Conservation (phyloP, 805 yeast genomes). For the Pichia californica region DNA sequence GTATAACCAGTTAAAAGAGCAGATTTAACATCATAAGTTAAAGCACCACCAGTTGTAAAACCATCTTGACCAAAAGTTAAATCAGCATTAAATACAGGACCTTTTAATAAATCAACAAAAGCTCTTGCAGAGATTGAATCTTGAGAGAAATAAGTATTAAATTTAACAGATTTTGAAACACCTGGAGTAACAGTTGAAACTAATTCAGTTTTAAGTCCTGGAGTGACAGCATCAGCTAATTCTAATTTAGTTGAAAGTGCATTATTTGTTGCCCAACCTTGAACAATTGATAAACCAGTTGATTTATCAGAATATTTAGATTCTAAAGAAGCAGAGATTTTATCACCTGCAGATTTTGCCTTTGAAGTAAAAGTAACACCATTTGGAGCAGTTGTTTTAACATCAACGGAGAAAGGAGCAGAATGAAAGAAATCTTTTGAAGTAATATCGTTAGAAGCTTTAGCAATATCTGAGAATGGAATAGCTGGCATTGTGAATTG, state of each 20-base stretch:
- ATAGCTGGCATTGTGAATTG: slow-evolving; percentile 79
- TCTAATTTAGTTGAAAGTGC: slow-evolving; percentile 89
- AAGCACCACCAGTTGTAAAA: slow-evolving; percentile 93
- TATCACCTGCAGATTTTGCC: slow-evolving; percentile 71
- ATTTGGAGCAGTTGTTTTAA: slow-evolving; percentile 91
- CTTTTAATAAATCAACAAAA: slow-evolving; percentile 90
- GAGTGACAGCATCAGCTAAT: slow-evolving; percentile 84
- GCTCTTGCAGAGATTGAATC: slow-evolving; percentile 91
- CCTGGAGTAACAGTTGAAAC: slow-evolving; percentile 86
- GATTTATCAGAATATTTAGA: slow-evolving; percentile 90
- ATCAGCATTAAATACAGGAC: slow-evolving; percentile 94
- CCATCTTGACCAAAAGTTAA: slow-evolving; percentile 93
- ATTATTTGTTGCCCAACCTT: slow-evolving; percentile 97
- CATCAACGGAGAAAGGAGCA: slow-evolving; percentile 79
- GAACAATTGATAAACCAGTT: slow-evolving; percentile 87
- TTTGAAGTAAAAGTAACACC: slow-evolving; percentile 92
- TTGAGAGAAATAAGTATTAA: slow-evolving; percentile 87
- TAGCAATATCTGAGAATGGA: slow-evolving; percentile 89
- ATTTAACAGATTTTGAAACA: slow-evolving; percentile 75
- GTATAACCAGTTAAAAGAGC: slow-evolving; percentile 94
- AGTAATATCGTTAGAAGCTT: slow-evolving; percentile 85
- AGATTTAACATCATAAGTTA: slow-evolving; percentile 89
- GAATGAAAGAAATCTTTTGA: slow-evolving; percentile 90
- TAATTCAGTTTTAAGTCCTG: slow-evolving; percentile 91
- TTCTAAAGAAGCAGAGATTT: slow-evolving; percentile 84